A percentile compares a stretch with the other conserved stretches of the same genome.
These are phyloP conservation scores for Bryoglossum gracile DNA, from an alignment of 495 filamentous ascomycete species.

Conservation along the genomic window DNA sequence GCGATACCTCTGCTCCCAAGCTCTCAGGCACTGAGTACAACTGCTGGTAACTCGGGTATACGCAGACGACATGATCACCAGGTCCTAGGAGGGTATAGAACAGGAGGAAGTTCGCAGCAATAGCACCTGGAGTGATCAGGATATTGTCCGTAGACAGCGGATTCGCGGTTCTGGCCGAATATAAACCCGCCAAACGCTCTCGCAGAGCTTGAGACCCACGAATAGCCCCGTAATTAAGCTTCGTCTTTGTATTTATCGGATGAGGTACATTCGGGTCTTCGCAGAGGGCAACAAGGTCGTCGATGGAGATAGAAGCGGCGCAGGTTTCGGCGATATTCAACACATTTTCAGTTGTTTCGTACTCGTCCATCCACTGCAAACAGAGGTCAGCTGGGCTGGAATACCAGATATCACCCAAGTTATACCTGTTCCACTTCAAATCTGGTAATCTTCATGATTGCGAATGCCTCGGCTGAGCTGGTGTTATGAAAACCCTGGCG, in stretches of 20 bases:
- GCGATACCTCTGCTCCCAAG: constrained; percentile 71
- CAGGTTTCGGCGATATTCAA: constrained; percentile 89
- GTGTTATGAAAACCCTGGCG: too few species aligned
- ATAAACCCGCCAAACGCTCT: constrained; percentile 56
- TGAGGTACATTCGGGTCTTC: constrained; percentile 37
- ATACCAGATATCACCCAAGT: constrained; percentile 11
- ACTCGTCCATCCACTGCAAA: constrained; percentile 78
- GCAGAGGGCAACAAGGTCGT: constrained; percentile 55
- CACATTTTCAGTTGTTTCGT: constrained; percentile 61
- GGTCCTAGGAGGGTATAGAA: constrained; percentile 70
- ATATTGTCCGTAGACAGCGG: constrained; percentile 57
- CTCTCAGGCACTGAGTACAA: constrained; percentile 70
- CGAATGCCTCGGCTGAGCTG: constrained; percentile 4
- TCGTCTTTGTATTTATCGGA: constrained; percentile 36
- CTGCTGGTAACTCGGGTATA: constrained; percentile 87
- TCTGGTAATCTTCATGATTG: constrained; percentile 54
- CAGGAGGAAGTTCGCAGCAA: constrained; percentile 72
- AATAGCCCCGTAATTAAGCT: constrained; percentile 65
- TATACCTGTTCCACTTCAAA: constrained; percentile 79
- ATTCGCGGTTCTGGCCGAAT: constrained; percentile 46
- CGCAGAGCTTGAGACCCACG: constrained; percentile 59
- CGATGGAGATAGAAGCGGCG: constrained; percentile 69
- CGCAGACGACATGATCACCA: constrained; percentile 83
- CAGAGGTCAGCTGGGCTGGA: constrained; percentile 14
- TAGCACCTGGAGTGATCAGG: constrained; percentile 74